A percentile compares a stretch with the other conserved stretches of the same genome.
These are phyloP conservation scores for Neurospora discreta DNA, from an alignment of 495 filamentous ascomycete genomes.

Conservation along the genomic window DNA sequence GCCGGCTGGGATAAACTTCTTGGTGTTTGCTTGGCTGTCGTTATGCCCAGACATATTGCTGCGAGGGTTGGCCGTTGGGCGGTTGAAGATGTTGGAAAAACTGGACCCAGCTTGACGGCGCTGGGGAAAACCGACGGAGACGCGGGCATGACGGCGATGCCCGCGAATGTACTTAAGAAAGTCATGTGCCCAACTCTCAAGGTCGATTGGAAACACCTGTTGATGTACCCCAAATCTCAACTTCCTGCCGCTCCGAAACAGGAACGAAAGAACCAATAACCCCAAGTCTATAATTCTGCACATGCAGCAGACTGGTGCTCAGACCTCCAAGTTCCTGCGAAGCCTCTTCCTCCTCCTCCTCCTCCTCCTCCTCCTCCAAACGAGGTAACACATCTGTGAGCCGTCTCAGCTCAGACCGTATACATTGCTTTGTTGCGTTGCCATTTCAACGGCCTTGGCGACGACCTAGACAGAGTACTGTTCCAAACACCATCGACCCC, in stretches of 20 bases:
- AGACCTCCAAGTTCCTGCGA: background rate
- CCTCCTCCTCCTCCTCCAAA: background rate
- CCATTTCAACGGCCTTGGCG: background rate
- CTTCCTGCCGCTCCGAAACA: background rate
- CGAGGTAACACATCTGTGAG: background rate
- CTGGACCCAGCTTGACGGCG: background rate
- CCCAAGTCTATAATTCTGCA: background rate
- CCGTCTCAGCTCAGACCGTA: background rate
- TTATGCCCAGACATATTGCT: background rate
- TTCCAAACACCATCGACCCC: background rate
- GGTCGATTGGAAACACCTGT: background rate
- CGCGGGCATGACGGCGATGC: background rate
- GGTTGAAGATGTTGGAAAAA: slow-evolving; percentile 2
- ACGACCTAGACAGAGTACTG: background rate
- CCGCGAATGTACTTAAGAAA: background rate
- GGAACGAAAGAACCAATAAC: background rate
- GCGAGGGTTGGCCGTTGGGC: background rate
- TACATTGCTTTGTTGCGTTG: background rate
- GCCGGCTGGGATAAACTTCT: slow-evolving; percentile 16
- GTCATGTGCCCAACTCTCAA: background rate
- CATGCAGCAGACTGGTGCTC: background rate
- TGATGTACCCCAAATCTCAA: background rate
- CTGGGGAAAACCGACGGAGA: background rate
- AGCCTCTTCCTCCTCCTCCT: background rate
- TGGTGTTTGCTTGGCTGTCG: slow-evolving; percentile 19